Conservation (phyloP, 371 early-diverging fungal genomes). For the Fennellomyces sp. region DNA sequence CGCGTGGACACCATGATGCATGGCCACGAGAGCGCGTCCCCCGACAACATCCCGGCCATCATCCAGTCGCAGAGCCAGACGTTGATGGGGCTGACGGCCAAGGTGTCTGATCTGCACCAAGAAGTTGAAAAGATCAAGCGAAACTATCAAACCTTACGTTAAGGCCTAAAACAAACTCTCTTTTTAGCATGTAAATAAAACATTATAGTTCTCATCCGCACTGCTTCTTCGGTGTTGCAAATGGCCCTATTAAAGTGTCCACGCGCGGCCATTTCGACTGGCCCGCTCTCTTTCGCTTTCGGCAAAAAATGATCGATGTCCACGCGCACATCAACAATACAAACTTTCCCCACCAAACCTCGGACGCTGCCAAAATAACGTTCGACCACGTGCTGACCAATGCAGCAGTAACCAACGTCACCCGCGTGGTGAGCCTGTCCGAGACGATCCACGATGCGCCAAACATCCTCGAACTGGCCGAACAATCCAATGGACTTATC, state of each 20-base stretch:
- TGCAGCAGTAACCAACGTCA: constrained; percentile 29
- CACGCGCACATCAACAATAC: constrained; percentile 48
- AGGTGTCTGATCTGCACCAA: constrained; percentile 55
- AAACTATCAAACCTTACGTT: neutral
- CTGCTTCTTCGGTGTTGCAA: too few relatives aligned
- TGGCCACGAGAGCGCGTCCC: neutral
- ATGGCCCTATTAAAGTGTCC: too few relatives aligned
- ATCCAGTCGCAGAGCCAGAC: constrained; percentile 53
- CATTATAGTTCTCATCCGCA: too few relatives aligned
- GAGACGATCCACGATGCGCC: constrained; percentile 46
- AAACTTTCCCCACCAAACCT: constrained; percentile 34
- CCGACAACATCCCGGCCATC: constrained; percentile 25
- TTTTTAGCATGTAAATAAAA: too few relatives aligned
- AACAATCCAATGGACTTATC: constrained; percentile 37
- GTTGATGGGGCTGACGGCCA: constrained; percentile 55
- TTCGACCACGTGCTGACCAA: constrained; percentile 26
- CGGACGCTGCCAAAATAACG: constrained; percentile 14
- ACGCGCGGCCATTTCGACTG: too few relatives aligned
- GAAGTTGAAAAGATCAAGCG: constrained; percentile 41
- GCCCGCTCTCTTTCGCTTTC: constrained; percentile 4
- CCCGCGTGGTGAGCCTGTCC: constrained; percentile 46
- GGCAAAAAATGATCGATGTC: constrained; percentile 40
- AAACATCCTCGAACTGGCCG: constrained; percentile 38
- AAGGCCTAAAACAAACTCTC: too few relatives aligned
- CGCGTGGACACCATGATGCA: neutral